phyloP scores from a whole-genome alignment of 805 yeast genomes.

The Ogataea pini region DNA sequence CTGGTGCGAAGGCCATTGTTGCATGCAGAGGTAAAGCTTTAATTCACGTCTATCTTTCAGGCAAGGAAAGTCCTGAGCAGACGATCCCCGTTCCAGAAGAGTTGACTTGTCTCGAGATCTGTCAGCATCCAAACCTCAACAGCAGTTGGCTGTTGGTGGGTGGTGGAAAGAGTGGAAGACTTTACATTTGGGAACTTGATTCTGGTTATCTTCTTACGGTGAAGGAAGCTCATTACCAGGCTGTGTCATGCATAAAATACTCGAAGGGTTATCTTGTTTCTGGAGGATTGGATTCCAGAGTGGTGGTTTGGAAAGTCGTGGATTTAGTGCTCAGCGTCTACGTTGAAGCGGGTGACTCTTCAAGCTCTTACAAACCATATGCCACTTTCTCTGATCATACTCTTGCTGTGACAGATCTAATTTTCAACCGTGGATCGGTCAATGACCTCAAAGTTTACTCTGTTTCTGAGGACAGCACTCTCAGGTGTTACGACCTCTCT shows the following conservation, averaged over 20 bases:
- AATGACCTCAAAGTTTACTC: constrained; percentile 68
- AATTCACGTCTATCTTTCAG: constrained; percentile 69
- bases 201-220: constrained; percentile 75
- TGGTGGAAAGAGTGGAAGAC: constrained; percentile 71
- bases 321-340: constrained; percentile 50
- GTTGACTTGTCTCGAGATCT: constrained; percentile 54
- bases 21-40: constrained; percentile 74
- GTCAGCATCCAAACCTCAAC: constrained; percentile 34
- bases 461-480: constrained; percentile 70
- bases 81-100: constrained; percentile 83
- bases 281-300: constrained; percentile 81
- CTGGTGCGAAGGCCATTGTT: constrained; percentile 56
- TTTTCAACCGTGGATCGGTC: constrained; percentile 47
- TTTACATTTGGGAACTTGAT: constrained; percentile 82
- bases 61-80: constrained; percentile 73
- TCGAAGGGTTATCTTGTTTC: constrained; percentile 68
- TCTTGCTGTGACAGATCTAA: constrained; percentile 44
- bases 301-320: constrained; percentile 67
- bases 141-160: constrained; percentile 62
- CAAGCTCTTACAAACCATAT: constrained; percentile 52
- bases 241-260: constrained; percentile 58
- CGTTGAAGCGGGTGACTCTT: constrained; percentile 33
- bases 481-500: constrained; percentile 65
- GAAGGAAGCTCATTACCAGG: constrained; percentile 83
- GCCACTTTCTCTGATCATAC: constrained; percentile 63